These are phyloP conservation scores for Rubia yunnanensis DNA, from an alignment of 257 asterid species.

Conservation along the genomic window DNA sequence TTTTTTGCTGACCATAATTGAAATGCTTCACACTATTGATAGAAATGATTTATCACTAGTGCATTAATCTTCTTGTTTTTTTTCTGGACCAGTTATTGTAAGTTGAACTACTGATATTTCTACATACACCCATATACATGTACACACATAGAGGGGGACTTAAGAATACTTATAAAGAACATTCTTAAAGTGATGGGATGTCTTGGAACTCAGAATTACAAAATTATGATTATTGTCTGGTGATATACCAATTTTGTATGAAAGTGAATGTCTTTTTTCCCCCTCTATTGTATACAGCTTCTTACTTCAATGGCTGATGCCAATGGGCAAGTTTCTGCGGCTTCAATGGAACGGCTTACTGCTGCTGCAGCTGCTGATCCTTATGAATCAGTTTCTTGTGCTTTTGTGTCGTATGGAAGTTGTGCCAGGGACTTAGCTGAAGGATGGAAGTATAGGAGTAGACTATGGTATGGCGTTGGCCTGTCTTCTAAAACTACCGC, in stretches of 20 bases:
- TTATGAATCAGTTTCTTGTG: slow-evolving; percentile 82
- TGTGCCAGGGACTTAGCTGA: slow-evolving; percentile 72
- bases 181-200: not conserved
- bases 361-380: slow-evolving; percentile 98
- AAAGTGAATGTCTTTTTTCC: slow-evolving; percentile 13
- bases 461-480: slow-evolving; percentile 90
- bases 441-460: slow-evolving; percentile 97
- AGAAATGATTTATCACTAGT: not conserved
- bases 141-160: too few relatives aligned
- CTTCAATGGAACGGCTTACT: slow-evolving; percentile 82
- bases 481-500: slow-evolving; percentile 42
- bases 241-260: not conserved
- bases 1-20: not conserved
- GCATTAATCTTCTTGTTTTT: not conserved
- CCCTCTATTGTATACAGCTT: slow-evolving; percentile 39
- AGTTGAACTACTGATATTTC: not conserved
- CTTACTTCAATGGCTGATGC: slow-evolving; percentile 94
- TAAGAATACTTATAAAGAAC: not conserved
- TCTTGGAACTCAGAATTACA: not conserved
- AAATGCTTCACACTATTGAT: not conserved
- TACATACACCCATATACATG: too few relatives aligned
- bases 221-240: not conserved
- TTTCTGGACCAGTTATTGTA: not conserved
- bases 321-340: slow-evolving; percentile 72
- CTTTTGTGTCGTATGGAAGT: slow-evolving; percentile 95